phyloP scores from a whole-genome alignment of 805 yeast genomes.

The Lachancea nothofagi region DNA sequence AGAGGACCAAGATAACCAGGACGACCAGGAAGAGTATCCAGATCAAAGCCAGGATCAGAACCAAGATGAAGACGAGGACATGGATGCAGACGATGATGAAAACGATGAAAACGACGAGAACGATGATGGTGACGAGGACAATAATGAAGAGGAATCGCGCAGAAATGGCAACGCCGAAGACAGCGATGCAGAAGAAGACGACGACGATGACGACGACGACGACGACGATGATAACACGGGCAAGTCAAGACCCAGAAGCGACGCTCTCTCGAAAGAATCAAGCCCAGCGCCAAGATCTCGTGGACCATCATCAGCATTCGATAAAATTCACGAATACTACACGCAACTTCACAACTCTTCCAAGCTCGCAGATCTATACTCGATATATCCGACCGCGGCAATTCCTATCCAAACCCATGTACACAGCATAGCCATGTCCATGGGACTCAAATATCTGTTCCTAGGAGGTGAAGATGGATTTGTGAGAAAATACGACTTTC shows the following conservation, averaged over 20 bases:
- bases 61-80: slow-evolving; percentile 21
- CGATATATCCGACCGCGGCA: slow-evolving; percentile 80
- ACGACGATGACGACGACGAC: slow-evolving; percentile 8
- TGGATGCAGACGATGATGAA: slow-evolving; percentile 22
- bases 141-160: no score
- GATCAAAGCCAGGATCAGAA: slow-evolving; percentile 25
- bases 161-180: no score
- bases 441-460: slow-evolving; percentile 79
- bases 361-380: slow-evolving; percentile 49
- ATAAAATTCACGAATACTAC: slow-evolving; percentile 30
- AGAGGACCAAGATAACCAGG: slow-evolving; percentile 19
- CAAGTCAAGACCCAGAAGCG: no score
- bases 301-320: slow-evolving; percentile 17
- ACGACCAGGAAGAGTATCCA: slow-evolving; percentile 13
- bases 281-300: no score
- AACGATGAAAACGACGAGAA: slow-evolving; percentile 13
- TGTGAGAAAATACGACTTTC: slow-evolving; percentile 82
- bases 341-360: slow-evolving; percentile 40
- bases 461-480: slow-evolving; percentile 97
- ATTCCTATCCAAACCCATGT: slow-evolving; percentile 77
- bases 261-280: no score
- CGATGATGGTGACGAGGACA: slow-evolving; percentile 22
- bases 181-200: slow-evolving; percentile 1
- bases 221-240: no score
- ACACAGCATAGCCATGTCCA: slow-evolving; percentile 69